Conservation (phyloP, 495 filamentous ascomycete species). For the Aspergillus carlsbadensis region DNA sequence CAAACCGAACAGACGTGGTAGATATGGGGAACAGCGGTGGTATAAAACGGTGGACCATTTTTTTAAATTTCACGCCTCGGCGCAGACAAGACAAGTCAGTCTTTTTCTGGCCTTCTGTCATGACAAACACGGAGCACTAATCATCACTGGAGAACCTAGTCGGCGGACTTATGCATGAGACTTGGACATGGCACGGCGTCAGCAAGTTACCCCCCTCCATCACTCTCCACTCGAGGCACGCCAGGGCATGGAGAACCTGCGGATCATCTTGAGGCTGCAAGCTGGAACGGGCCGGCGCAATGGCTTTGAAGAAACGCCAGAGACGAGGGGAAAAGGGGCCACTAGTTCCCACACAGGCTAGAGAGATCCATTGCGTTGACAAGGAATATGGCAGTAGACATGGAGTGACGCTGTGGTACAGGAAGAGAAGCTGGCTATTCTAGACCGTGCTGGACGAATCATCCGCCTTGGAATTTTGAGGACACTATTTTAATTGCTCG, state of each 20-base stretch:
- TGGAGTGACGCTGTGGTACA: conserved; percentile 18
- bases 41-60: conserved; percentile 44
- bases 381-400: conserved; percentile 14
- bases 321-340: conserved; percentile 19
- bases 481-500: conserved; percentile 12
- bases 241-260: conserved; percentile 40
- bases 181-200: conserved; percentile 38
- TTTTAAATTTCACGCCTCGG: conserved; percentile 25
- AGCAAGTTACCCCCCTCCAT: conserved; percentile 35
- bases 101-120: conserved; percentile 17
- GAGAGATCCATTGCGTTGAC: conserved; percentile 20
- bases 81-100: conserved; percentile 26
- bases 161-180: conserved; percentile 42
- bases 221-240: conserved; percentile 39
- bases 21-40: conserved; percentile 42
- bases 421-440: conserved; percentile 7
- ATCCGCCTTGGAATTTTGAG: conserved; percentile 23
- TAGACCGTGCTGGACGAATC: conserved; percentile 33
- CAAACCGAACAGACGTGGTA: conserved; percentile 22
- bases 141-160: conserved; percentile 33
- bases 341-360: conserved; percentile 21
- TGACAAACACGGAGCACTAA: conserved; percentile 42
- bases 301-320: conserved; percentile 44
- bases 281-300: conserved; percentile 52
- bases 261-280: conserved; percentile 54